phyloP scores from a whole-genome alignment of 331 rosid genomes.

The Acacia pycnantha region DNA sequence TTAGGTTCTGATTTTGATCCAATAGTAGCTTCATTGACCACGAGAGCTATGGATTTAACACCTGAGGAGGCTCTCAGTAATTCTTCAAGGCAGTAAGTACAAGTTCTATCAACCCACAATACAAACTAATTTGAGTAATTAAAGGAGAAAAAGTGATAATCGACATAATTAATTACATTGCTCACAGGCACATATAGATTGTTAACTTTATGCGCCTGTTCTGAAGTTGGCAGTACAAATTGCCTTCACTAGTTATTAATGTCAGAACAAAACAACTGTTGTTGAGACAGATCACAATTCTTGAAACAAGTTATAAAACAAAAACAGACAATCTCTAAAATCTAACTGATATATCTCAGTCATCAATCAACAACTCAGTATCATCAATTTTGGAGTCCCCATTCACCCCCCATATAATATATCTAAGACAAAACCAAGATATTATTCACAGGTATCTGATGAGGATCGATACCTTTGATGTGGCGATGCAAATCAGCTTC shows the following conservation, averaged over 20 bases:
- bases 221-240: neutral
- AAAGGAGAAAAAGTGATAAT: neutral
- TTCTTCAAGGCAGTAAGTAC: too few relatives aligned
- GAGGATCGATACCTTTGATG: neutral
- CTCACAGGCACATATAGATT: neutral
- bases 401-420: neutral
- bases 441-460: neutral
- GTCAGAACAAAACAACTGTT: neutral
- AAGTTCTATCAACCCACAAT: too few relatives aligned
- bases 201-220: neutral
- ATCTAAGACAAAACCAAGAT: neutral
- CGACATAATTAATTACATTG: neutral
- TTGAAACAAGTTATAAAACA: neutral
- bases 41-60: too few relatives aligned
- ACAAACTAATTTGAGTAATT: too few relatives aligned
- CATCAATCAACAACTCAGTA: neutral
- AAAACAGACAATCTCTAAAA: neutral
- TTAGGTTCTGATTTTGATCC: too few relatives aligned
- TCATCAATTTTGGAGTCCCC: neutral
- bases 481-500: neutral
- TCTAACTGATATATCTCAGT: neutral
- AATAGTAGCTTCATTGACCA: too few relatives aligned
- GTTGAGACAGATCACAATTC: neutral
- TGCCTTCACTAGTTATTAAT: neutral
- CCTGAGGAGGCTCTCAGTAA: too few relatives aligned